These are phyloP conservation scores for Nicotiana obtusifolia DNA, from an alignment of 257 asterid species.

Conservation along the genomic window DNA sequence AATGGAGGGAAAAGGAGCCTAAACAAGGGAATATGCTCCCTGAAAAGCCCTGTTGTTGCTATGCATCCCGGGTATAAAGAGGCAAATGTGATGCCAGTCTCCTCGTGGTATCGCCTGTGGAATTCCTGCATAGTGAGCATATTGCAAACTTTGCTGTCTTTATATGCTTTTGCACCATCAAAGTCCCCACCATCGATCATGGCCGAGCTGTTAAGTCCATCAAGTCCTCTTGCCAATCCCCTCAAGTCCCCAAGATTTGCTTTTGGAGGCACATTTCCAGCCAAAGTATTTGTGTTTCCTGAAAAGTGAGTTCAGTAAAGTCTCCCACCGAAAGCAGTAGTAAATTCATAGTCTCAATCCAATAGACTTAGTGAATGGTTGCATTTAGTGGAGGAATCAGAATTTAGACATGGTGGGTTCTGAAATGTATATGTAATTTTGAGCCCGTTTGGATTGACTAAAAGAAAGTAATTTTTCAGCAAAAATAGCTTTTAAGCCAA, in stretches of 20 bases:
- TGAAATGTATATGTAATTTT: background rate
- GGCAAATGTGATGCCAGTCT: slow-evolving; percentile 78
- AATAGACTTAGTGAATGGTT: background rate
- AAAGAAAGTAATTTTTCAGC: no score
- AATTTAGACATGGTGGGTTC: background rate
- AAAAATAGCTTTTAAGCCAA: no score
- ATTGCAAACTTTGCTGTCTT: slow-evolving; percentile 96
- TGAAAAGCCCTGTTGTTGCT: slow-evolving; percentile 85
- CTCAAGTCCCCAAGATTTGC: slow-evolving; percentile 87
- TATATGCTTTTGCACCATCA: slow-evolving; percentile 95
- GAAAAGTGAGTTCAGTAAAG: slow-evolving; percentile 9
- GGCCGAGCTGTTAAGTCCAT: slow-evolving; percentile 63
- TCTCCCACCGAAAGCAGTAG: background rate
- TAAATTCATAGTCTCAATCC: background rate
- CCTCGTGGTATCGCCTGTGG: slow-evolving; percentile 83
- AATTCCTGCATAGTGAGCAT: slow-evolving; percentile 97
- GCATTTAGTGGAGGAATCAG: background rate
- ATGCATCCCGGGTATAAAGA: slow-evolving; percentile 96
- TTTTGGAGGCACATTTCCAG: slow-evolving; percentile 95
- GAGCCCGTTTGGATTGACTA: no score
- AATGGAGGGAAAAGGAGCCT: slow-evolving; percentile 82
- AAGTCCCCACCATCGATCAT: slow-evolving; percentile 89
- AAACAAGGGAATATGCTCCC: slow-evolving; percentile 87
- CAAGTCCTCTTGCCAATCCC: slow-evolving; percentile 73
- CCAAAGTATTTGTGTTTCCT: slow-evolving; percentile 92